These are phyloP conservation scores for Pilobolus umbonatus DNA, from an alignment of 192 early-diverging fungal species.

Conservation along the genomic window DNA sequence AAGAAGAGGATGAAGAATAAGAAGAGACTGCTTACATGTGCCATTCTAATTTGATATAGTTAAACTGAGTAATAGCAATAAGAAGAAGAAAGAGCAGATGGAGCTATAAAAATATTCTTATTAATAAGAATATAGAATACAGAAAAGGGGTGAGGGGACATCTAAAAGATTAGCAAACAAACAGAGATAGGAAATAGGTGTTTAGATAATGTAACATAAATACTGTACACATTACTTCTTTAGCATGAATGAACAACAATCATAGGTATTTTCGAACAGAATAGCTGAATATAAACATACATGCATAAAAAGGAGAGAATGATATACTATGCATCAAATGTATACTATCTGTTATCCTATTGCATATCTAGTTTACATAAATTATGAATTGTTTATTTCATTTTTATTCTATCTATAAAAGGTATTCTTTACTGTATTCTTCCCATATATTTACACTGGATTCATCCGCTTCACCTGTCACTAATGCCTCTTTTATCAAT, in stretches of 20 bases:
- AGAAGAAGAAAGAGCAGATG: neutral
- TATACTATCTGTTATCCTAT: no score
- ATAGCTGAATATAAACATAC: neutral
- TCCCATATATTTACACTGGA: neutral
- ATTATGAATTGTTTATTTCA: no score
- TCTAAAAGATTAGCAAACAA: no score
- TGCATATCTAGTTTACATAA: no score
- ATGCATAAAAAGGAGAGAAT: neutral
- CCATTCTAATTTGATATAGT: slow-evolving; percentile 20
- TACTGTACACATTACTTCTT: no score
- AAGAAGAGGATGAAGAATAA: slow-evolving; percentile 2
- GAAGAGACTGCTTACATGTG: slow-evolving; percentile 24
- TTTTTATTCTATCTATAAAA: no score
- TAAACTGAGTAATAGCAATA: slow-evolving; percentile 2
- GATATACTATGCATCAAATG: no score
- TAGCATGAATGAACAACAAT: no score
- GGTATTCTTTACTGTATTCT: no score
- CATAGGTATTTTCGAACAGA: no score
- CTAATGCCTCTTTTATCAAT: neutral
- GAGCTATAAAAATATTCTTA: neutral
- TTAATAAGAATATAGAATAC: neutral
- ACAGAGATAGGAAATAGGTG: no score
- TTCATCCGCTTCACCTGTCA: neutral
- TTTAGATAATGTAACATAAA: no score
- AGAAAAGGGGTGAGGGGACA: neutral